These are phyloP conservation scores for Pelargonium citronellum DNA, from an alignment of 441 rosid species.

Conservation along the genomic window DNA sequence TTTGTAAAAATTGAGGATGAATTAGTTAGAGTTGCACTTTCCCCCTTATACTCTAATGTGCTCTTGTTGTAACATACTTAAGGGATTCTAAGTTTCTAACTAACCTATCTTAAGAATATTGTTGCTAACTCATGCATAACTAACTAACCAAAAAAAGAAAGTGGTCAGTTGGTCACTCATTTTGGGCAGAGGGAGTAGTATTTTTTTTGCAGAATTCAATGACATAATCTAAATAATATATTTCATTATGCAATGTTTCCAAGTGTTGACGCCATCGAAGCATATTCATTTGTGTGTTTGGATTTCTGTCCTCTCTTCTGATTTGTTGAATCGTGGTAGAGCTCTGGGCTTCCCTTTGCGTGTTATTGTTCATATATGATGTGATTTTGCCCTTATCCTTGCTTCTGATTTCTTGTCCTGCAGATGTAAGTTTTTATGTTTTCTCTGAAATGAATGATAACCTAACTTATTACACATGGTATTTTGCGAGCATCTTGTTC, in stretches of 20 bases:
- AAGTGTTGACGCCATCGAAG: not conserved
- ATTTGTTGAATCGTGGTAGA: not conserved
- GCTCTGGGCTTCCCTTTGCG: not conserved
- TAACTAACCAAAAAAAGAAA: too few relatives aligned
- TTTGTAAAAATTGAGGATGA: too few relatives aligned
- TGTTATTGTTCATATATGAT: not conserved
- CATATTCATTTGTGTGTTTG: conserved; percentile 1
- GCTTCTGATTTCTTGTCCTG: not conserved
- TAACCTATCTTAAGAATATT: too few relatives aligned
- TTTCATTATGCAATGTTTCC: not conserved
- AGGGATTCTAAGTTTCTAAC: too few relatives aligned
- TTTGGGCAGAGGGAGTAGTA: too few relatives aligned
- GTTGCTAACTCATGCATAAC: too few relatives aligned
- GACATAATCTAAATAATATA: not conserved
- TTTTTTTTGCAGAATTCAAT: conserved; percentile 3
- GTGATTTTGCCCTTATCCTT: not conserved
- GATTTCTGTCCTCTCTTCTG: not conserved
- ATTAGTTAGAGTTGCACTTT: too few relatives aligned
- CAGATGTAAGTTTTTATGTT: not conserved
- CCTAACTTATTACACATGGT: not conserved
- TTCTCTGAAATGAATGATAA: not conserved
- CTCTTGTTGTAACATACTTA: too few relatives aligned
- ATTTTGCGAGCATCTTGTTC: not conserved
- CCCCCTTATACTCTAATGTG: too few relatives aligned
- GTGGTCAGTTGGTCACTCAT: too few relatives aligned